Evolutionary conservation across 257 asterid species (phyloP), one percentile per base, ranked within the genome.

Genomic region (Linderniella brevidens): DNA sequence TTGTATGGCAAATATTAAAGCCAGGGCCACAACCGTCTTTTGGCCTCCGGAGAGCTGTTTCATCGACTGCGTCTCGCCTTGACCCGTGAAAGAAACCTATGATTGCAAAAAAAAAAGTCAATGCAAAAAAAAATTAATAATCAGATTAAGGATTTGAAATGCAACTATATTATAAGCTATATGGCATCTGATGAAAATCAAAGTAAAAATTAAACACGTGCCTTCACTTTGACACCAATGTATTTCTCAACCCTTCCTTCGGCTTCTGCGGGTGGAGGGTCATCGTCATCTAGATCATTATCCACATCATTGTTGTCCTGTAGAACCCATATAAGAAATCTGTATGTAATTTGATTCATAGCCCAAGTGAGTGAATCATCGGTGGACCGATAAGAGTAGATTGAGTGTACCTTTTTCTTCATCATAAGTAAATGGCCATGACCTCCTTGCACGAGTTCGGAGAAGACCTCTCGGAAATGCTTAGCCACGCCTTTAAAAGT

Each of bases 361-460:
- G n/a, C n/a, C n/a, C n/a, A n/a, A n/a, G n/a, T n/a, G n/a, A n/a
- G n/a, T n/a, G n/a, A n/a, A n/a, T n/a, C n/a, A n/a, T 25, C 32
- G 6, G 32, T 25, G 3, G 32, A 25, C 32, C 6, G 32, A n/a
- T 25, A 25, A 25, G 6, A 25, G 3, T 25, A 2, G 32, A 25
- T 6, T 6, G 32, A 25, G 32, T 3, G 3, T 25, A 84, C 98
- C 98, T 81, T 84, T 63, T 80, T 84, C 87, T 85, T 90, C 95
- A 84, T 79, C 93, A 90, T 90, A 58, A 81, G 78, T 59, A 90
- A 63, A 72, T 64, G 63, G 29, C 98, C 98, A 63, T 79, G 95
- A 60, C 98, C 98, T 39, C 95, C 98, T 81, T 80, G 98, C 57
- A 90, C 98, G 19, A 90, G 94, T 66, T 90, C 96, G 36, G 96